Evolutionary conservation across 768 basidiomycete species (phyloP).

Genomic region (Megacollybia marginata): DNA sequence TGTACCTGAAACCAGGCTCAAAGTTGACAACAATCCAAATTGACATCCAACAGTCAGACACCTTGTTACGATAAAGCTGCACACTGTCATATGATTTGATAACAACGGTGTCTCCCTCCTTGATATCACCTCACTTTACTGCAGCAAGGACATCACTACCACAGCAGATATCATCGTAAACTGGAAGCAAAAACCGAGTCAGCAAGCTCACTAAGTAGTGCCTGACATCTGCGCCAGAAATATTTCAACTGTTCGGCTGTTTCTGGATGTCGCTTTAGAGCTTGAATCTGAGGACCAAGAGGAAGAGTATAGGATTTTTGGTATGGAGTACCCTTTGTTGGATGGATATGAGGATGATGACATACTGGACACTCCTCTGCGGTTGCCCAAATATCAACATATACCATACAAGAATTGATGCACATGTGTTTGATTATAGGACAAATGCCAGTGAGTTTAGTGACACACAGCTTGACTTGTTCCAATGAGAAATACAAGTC

Average conservation of each 20-base stretch:
- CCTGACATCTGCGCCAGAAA: background rate
- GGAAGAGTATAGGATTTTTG: conserved; percentile 14
- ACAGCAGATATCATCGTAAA: conserved; percentile 6
- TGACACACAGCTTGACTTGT: conserved; percentile 5
- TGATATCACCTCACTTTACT: conserved; percentile 4
- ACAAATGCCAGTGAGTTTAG: conserved; percentile 10
- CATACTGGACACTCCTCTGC: conserved; percentile 23
- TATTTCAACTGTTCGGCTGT: conserved; percentile 4
- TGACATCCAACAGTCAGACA: conserved; percentile 23
- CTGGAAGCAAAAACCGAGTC: too few relatives aligned
- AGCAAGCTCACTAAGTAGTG: background rate
- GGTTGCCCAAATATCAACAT: conserved; percentile 11
- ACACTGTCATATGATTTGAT: conserved; percentile 31
- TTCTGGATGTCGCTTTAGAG: conserved; percentile 9
- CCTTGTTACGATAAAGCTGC: conserved; percentile 30
- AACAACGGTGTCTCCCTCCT: conserved; percentile 21
- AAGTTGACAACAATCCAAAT: conserved; percentile 31
- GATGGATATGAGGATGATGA: conserved; percentile 18
- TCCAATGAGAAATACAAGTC: conserved; percentile 6
- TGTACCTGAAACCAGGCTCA: conserved; percentile 18
- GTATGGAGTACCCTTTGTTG: conserved; percentile 4
- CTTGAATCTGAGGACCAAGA: conserved; percentile 15
- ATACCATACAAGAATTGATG: conserved; percentile 15
- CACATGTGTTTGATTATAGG: conserved; percentile 21
- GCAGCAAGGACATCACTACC: conserved; percentile 8